Evolutionary conservation across 352 stramenopile species (phyloP).

Genomic region (Phytopythium montanum): DNA sequence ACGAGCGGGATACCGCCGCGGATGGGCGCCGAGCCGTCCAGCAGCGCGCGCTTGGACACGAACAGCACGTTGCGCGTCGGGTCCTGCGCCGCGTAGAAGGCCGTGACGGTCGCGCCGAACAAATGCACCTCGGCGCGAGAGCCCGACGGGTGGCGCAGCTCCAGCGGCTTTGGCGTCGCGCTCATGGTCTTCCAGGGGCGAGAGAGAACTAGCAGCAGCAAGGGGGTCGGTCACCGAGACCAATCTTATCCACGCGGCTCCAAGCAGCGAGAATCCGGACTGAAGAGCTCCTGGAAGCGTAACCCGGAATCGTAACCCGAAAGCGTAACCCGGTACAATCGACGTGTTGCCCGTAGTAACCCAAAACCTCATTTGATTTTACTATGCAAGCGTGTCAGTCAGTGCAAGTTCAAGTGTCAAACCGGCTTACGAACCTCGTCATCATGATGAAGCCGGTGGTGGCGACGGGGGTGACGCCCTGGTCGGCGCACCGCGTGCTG

Average conservation of each 20-base stretch:
- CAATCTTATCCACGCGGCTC: not conserved
- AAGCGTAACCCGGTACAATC: too few species aligned
- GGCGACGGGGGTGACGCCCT: not conserved
- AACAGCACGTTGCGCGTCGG: constrained; percentile 90
- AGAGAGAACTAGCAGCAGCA: not conserved
- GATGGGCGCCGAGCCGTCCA: constrained; percentile 93
- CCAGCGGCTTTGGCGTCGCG: constrained; percentile 16
- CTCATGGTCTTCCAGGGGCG: not conserved
- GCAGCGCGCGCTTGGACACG: constrained; percentile 82
- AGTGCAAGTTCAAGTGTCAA: too few species aligned
- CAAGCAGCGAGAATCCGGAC: not conserved
- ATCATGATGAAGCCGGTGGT: not conserved
- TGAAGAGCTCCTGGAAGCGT: too few species aligned
- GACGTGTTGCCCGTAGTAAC: too few species aligned
- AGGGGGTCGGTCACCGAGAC: too few species aligned
- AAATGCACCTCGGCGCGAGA: constrained; percentile 77
- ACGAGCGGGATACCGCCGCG: constrained; percentile 95
- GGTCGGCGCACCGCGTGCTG: constrained; percentile 7
- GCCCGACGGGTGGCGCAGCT: constrained; percentile 63
- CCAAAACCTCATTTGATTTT: too few species aligned
- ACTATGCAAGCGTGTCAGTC: too few species aligned
- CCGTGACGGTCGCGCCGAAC: constrained; percentile 92
- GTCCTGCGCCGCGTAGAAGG: constrained; percentile 71
- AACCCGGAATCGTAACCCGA: too few species aligned
- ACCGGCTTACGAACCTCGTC: too few species aligned